Conservation (phyloP, 192 early-diverging fungal species). For the Radiomyces spectabilis region DNA sequence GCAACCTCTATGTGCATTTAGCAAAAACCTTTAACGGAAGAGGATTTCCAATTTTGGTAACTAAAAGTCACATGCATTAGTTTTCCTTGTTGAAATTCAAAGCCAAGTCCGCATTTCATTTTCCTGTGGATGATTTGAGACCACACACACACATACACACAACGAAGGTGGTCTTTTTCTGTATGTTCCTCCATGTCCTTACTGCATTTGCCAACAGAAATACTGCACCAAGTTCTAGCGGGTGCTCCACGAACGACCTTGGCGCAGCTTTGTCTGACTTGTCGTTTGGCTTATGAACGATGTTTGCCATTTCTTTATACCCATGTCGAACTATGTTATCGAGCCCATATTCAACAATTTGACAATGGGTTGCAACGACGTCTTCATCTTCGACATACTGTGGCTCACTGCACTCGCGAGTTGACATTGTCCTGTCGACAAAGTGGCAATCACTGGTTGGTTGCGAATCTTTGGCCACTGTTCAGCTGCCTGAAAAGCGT, state of each 20-base stretch:
- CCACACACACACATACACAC: no score
- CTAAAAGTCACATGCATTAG: no score
- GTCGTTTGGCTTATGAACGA: not conserved
- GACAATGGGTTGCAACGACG: not conserved
- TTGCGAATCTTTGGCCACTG: no score
- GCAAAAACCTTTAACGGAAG: no score
- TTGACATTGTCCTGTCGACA: conserved; percentile 11
- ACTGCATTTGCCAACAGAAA: conserved; percentile 14
- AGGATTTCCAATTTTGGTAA: no score
- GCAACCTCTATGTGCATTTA: no score
- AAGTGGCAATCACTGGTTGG: conserved; percentile 8
- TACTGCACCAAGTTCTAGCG: conserved; percentile 5
- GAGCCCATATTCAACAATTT: conserved; percentile 7
- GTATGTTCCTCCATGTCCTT: no score
- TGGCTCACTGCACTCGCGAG: not conserved
- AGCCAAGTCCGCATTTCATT: no score
- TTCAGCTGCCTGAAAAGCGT: no score
- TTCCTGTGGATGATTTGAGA: no score
- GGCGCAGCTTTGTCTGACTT: conserved; percentile 5
- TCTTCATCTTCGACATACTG: not conserved
- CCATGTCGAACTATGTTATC: conserved; percentile 4
- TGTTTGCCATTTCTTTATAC: conserved; percentile 10
- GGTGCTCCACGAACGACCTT: not conserved
- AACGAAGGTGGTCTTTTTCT: no score
- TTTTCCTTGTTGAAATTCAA: no score